Percentiles rank a stretch among this genome's conserved stretches.
Evolutionary conservation across 768 basidiomycete genomes (phyloP).

Genomic region (Lyophyllum shimeji): DNA sequence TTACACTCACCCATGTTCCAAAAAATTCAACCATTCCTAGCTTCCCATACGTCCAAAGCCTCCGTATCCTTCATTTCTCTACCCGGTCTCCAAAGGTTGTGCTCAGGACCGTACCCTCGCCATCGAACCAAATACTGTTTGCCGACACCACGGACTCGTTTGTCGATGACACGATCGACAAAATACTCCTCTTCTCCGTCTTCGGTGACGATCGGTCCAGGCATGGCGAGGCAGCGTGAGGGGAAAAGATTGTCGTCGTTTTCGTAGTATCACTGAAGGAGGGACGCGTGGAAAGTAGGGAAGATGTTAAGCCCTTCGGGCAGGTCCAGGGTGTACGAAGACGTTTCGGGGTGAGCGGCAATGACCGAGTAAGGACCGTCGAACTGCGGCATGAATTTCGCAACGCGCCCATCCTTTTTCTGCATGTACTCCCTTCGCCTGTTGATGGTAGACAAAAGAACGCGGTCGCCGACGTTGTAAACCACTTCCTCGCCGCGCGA

Average conservation of each 20-base stretch:
- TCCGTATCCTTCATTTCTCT: not conserved
- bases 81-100: not conserved
- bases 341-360: conserved; percentile 12
- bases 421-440: conserved; percentile 15
- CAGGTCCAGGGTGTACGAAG: conserved; percentile 28
- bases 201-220: conserved; percentile 16
- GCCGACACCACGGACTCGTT: conserved; percentile 16
- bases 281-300: conserved; percentile 34
- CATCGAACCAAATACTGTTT: conserved; percentile 30
- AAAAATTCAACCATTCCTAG: too few species aligned
- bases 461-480: not conserved
- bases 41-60: too few species aligned
- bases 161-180: conserved; percentile 27
- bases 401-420: conserved; percentile 20
- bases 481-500: not conserved
- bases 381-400: conserved; percentile 37
- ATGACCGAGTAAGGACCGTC: conserved; percentile 27
- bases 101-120: conserved; percentile 22
- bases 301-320: conserved; percentile 23
- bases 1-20: too few species aligned
- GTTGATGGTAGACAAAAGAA: not conserved
- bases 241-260: conserved; percentile 34
- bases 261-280: conserved; percentile 22
- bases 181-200: conserved; percentile 24
- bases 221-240: conserved; percentile 8